Conservation (phyloP, 306 rosid species). For the Cercis canadensis region DNA sequence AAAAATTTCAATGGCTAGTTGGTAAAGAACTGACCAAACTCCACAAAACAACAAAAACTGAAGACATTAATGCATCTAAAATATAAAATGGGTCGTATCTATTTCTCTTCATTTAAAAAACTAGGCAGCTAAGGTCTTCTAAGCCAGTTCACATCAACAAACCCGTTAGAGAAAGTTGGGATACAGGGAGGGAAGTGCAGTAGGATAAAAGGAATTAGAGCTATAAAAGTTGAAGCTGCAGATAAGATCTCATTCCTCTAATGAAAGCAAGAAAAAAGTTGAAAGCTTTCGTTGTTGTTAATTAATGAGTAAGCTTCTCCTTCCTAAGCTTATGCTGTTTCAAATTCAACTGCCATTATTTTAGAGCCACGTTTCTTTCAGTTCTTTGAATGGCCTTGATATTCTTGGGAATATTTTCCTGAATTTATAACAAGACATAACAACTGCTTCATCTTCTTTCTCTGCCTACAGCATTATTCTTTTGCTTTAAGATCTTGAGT, state of each 20-base stretch:
- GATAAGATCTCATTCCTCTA: conserved; percentile 26
- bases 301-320: conserved; percentile 46
- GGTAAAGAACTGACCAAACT: conserved; percentile 76
- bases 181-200: conserved; percentile 34
- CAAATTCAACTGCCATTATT: background rate
- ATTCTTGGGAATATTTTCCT: too few relatives aligned
- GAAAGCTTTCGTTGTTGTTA: conserved; percentile 32
- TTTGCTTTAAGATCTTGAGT: background rate
- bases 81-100: conserved; percentile 27
- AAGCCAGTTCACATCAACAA: conserved; percentile 50
- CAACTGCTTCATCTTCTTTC: background rate
- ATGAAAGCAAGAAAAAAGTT: conserved; percentile 12
- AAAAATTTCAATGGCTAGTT: conserved; percentile 72
- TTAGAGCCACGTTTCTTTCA: background rate
- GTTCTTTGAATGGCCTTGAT: too few relatives aligned
- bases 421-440: too few relatives aligned
- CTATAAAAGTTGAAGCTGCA: conserved; percentile 45
- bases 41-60: conserved; percentile 66
- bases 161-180: conserved; percentile 51
- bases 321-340: background rate
- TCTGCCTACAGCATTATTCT: background rate
- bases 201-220: conserved; percentile 26
- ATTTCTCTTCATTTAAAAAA: conserved; percentile 26
- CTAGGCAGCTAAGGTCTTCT: conserved; percentile 24
- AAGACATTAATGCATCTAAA: conserved; percentile 44